phyloP scores from a whole-genome alignment of 192 early-diverging fungal genomes.

The Pilobolus umbonatus region DNA sequence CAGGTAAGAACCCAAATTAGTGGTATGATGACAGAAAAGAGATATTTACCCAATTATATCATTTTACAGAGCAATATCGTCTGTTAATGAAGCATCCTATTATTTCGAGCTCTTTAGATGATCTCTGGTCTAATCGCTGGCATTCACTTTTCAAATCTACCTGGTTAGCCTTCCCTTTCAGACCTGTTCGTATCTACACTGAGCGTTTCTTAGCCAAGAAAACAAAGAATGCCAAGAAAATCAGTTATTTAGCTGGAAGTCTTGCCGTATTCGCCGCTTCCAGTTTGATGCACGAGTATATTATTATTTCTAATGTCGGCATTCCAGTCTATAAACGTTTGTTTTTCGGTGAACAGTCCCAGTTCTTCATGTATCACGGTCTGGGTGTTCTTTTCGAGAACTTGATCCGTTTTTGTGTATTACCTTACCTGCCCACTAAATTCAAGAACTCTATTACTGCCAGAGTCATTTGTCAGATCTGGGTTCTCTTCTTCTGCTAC shows the following conservation, averaged over 20 bases:
- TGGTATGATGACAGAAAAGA: background rate
- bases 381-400: constrained; percentile 11
- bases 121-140: constrained; percentile 15
- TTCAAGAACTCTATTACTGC: background rate
- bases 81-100: constrained; percentile 1
- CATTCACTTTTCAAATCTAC: constrained; percentile 8
- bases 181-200: constrained; percentile 2
- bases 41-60: background rate
- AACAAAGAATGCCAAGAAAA: background rate
- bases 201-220: constrained; percentile 2
- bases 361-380: constrained; percentile 15
- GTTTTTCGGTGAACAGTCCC: constrained; percentile 12
- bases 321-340: background rate
- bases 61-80: constrained; percentile 13
- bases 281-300: constrained; percentile 24
- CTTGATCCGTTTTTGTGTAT: background rate
- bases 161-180: constrained; percentile 9
- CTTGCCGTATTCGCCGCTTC: constrained; percentile 20
- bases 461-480: background rate
- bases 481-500: background rate
- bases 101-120: background rate
- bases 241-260: background rate
- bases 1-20: background rate
- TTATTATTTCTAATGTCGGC: background rate
- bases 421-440: background rate